These are phyloP conservation scores for Amaranthus hypochondriacus DNA, from an alignment of 148 eudicot species.

Conservation along the genomic window DNA sequence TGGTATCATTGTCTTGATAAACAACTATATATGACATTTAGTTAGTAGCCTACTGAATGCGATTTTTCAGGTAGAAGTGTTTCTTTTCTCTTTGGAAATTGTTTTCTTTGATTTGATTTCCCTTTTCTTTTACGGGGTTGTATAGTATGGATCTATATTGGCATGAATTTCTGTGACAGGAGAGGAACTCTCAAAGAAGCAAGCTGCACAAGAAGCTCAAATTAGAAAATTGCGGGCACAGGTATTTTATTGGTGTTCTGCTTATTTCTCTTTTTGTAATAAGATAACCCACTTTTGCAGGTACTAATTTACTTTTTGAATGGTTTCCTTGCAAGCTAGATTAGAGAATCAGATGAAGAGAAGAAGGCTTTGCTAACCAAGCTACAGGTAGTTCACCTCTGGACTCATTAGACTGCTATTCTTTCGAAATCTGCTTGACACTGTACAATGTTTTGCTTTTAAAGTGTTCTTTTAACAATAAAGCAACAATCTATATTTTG, in stretches of 20 bases:
- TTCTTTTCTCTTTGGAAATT: background rate
- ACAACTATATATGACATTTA: background rate
- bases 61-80: background rate
- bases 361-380: slow-evolving; percentile 84
- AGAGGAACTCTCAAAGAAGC: slow-evolving; percentile 96
- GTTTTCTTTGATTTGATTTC: background rate
- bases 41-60: background rate
- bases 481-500: background rate
- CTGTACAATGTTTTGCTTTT: background rate
- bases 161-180: slow-evolving; percentile 36
- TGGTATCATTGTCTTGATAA: background rate
- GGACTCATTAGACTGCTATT: background rate
- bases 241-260: slow-evolving; percentile 35
- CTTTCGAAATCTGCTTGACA: background rate
- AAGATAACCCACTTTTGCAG: slow-evolving; percentile 10
- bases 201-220: slow-evolving; percentile 92
- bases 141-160: slow-evolving; percentile 1
- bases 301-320: slow-evolving; percentile 7
- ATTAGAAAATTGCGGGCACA: slow-evolving; percentile 95
- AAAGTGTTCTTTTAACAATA: background rate
- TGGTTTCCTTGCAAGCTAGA: slow-evolving; percentile 60
- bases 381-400: slow-evolving; percentile 59
- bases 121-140: background rate
- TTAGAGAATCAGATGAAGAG: slow-evolving; percentile 97
- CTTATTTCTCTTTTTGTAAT: background rate